phyloP scores from a whole-genome alignment of 805 yeast species.

The Ogataea trehaloabstinens region DNA sequence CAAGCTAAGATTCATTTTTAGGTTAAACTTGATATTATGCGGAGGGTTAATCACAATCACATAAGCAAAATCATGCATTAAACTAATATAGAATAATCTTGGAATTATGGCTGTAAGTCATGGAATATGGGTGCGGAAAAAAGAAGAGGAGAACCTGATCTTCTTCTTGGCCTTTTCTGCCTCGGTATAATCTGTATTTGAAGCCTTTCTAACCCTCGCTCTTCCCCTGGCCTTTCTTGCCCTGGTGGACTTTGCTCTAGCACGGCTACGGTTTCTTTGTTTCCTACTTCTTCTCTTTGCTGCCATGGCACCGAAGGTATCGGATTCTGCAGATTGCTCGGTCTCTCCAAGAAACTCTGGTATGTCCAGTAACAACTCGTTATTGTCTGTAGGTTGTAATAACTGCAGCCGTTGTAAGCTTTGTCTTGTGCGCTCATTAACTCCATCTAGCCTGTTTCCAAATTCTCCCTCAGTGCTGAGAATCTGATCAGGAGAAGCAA shows the following conservation, averaged over 20 bases:
- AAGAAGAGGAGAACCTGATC: slow-evolving; percentile 17
- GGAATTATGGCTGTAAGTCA: background rate
- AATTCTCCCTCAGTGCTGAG: background rate
- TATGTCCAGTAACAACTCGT: background rate
- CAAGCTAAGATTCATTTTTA: background rate
- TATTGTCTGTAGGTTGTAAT: background rate
- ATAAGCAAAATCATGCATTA: background rate
- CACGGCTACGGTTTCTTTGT: slow-evolving; percentile 4
- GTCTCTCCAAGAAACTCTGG: background rate
- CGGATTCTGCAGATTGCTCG: background rate
- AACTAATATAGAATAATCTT: too few species aligned
- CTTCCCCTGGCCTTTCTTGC: background rate
- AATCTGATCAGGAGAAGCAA: slow-evolving; percentile 23
- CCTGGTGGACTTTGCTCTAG: slow-evolving; percentile 6
- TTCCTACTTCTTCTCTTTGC: slow-evolving; percentile 3
- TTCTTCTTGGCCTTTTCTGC: slow-evolving; percentile 8
- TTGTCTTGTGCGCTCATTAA: background rate
- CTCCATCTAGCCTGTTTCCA: background rate
- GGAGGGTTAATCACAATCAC: too few species aligned
- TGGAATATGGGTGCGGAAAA: slow-evolving; percentile 13
- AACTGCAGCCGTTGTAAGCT: background rate
- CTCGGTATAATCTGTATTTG: background rate
- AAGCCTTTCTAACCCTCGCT: background rate
- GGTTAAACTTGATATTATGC: too few species aligned
- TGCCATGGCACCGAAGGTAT: slow-evolving; percentile 2